Conservation (phyloP, 495 filamentous ascomycete genomes). For the Monascus purpureus region DNA sequence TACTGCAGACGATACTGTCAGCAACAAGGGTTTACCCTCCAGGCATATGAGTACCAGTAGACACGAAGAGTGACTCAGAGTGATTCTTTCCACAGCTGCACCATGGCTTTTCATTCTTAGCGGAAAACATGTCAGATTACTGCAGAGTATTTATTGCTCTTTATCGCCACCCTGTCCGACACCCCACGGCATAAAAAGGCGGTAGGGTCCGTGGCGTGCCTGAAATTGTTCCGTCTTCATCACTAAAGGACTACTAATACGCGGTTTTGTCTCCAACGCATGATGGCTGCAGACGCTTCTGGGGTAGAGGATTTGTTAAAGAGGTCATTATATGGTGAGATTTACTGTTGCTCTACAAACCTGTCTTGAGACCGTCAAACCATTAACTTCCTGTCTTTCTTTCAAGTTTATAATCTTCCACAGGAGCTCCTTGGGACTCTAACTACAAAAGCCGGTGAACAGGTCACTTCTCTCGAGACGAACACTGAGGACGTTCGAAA, state of each 20-base stretch:
- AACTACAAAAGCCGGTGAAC: constrained; percentile 35
- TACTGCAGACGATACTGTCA: too few species aligned
- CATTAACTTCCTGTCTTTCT: background rate
- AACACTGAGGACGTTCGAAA: constrained; percentile 7
- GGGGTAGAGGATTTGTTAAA: constrained; percentile 39
- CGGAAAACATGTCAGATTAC: too few species aligned
- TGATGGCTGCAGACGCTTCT: background rate
- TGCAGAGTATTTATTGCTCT: too few species aligned
- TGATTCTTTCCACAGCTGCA: too few species aligned
- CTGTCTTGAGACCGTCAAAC: constrained; percentile 4
- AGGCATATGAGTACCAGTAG: too few species aligned
- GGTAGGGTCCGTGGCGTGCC: too few species aligned
- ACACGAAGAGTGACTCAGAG: too few species aligned
- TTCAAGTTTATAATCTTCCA: constrained; percentile 74
- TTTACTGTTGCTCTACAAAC: background rate
- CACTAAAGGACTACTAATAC: too few species aligned
- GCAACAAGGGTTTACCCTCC: too few species aligned
- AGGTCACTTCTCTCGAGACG: constrained; percentile 15
- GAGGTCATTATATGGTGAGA: constrained; percentile 50
- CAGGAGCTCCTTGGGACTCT: constrained; percentile 60
- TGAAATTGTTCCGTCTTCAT: too few species aligned
- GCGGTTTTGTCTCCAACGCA: background rate
- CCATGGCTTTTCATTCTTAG: too few species aligned
- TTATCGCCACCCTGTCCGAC: too few species aligned
- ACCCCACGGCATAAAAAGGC: background rate